Conservation (phyloP, 2,329 filamentous ascomycete genomes). For the Zarea fungicola region DNA sequence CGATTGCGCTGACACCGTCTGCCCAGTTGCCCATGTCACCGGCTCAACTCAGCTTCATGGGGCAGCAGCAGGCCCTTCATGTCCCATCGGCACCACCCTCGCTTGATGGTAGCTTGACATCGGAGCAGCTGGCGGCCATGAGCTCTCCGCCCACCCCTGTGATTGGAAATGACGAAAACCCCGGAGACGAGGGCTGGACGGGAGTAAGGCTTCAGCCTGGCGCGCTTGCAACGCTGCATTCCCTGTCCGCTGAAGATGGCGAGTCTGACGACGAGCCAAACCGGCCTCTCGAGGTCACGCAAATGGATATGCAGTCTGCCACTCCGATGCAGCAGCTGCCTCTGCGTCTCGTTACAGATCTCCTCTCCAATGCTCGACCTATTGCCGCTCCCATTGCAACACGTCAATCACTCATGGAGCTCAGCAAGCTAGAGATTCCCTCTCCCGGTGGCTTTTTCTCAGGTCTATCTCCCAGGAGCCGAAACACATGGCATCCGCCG, state of each 20-base stretch:
- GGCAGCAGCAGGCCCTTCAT: slow-evolving; percentile 53
- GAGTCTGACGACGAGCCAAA: slow-evolving; percentile 51
- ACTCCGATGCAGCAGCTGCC: slow-evolving; percentile 47
- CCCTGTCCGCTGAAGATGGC: slow-evolving; percentile 59
- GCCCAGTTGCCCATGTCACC: slow-evolving; percentile 71
- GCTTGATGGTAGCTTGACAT: slow-evolving; percentile 80
- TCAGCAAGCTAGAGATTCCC: slow-evolving; percentile 81
- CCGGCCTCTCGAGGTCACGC: slow-evolving; percentile 41
- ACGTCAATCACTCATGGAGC: slow-evolving; percentile 59
- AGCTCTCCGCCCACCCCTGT: slow-evolving; percentile 84
- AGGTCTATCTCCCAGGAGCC: slow-evolving; percentile 67
- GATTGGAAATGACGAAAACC: slow-evolving; percentile 50
- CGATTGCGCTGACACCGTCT: slow-evolving; percentile 59
- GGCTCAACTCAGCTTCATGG: slow-evolving; percentile 66
- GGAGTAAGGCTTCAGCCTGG: slow-evolving; percentile 72
- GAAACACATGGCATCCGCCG: slow-evolving; percentile 75
- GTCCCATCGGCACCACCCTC: slow-evolving; percentile 80
- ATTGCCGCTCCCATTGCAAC: slow-evolving; percentile 26
- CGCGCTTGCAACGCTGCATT: slow-evolving; percentile 74
- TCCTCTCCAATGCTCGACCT: slow-evolving; percentile 23
- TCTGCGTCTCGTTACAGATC: slow-evolving; percentile 43
- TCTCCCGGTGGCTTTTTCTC: slow-evolving; percentile 92
- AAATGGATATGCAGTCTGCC: slow-evolving; percentile 17
- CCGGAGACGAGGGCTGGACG: slow-evolving; percentile 60
- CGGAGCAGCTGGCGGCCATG: slow-evolving; percentile 77